Base-by-base conservation (phyloP, 306 rosid species). In the Trifolium repens region DNA sequence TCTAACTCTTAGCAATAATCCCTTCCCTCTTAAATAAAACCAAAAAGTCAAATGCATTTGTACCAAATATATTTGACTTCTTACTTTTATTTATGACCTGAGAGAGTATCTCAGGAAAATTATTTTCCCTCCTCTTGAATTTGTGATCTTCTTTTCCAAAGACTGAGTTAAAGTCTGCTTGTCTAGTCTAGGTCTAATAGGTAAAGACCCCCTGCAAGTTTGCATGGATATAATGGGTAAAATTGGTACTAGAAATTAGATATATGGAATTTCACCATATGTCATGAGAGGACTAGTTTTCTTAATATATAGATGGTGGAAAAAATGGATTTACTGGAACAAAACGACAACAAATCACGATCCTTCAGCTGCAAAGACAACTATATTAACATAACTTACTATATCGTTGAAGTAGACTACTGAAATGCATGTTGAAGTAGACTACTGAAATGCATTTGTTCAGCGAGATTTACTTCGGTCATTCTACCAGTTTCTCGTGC, bases 101-200 rank as follows among this genome's bases (percentile, higher is more conserved):
- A 30, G 34, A 30, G 34, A 32, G 35, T 32, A 32, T 26, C 66
- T 24, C 4, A 43, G 42, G 55, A 58, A 54, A 19, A 22, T 34
- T 12, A 13, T 13, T 59, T 49, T 49, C 26, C 47, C n/a, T 39
- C 32, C 69, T 19, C 52, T 64, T 64, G 69, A 15, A 17, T 17
- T 66, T 2, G 26, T 64, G 54, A 60, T 49, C 7, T 57, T 77
- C 4, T 57, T 77, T 72, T 26, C 69, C 73, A 43, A 44, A 58
- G 49, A 13, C 14, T 22, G 42, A 30, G 30, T 12, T 11, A 58
- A 58, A 14, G 37, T 11, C 63, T 58, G n/a, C 17, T 2, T 60
- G 10, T 14, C 10, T 7, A 60, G 10, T 14, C 10, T 7, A 60
- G 66, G 40, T 60, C 66, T 13, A 26, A 7, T 17, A 14, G 30